Conservation (phyloP, 2,329 filamentous ascomycete species). For the Domatiomyces catenatus region DNA sequence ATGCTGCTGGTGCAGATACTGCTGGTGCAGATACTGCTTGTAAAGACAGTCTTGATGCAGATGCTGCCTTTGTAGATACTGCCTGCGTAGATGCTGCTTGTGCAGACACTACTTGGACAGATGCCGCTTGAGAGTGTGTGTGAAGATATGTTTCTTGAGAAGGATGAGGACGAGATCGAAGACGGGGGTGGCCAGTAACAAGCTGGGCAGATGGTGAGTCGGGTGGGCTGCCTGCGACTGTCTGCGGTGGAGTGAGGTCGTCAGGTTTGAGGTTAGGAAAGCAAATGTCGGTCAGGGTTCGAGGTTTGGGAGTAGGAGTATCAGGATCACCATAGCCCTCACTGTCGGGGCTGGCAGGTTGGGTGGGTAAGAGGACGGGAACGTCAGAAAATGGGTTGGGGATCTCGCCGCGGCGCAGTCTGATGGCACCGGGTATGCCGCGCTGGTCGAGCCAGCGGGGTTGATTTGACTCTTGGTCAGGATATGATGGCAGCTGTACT, state of each 20-base stretch:
- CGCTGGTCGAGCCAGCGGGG: background rate
- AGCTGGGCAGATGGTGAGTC: background rate
- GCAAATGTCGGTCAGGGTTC: too few species aligned
- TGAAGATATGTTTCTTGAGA: too few species aligned
- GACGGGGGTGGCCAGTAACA: background rate
- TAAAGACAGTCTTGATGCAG: too few species aligned
- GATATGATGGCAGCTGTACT: background rate
- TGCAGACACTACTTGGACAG: too few species aligned
- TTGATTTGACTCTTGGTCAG: background rate
- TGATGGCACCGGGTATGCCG: background rate
- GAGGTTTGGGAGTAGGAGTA: background rate
- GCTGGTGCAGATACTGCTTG: too few species aligned
- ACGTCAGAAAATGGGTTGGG: background rate
- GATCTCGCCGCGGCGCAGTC: background rate
- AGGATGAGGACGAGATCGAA: background rate
- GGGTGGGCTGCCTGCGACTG: background rate
- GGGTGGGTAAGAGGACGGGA: background rate
- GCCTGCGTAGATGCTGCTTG: too few species aligned
- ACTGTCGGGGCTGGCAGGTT: background rate
- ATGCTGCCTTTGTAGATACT: too few species aligned
- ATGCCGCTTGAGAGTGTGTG: too few species aligned
- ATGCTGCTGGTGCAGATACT: too few species aligned
- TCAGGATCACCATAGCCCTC: background rate
- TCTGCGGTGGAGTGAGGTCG: background rate
- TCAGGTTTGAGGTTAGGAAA: background rate